Base-by-base conservation (phyloP, 345 rosid genomes). In the Eucalyptus pauciflora region DNA sequence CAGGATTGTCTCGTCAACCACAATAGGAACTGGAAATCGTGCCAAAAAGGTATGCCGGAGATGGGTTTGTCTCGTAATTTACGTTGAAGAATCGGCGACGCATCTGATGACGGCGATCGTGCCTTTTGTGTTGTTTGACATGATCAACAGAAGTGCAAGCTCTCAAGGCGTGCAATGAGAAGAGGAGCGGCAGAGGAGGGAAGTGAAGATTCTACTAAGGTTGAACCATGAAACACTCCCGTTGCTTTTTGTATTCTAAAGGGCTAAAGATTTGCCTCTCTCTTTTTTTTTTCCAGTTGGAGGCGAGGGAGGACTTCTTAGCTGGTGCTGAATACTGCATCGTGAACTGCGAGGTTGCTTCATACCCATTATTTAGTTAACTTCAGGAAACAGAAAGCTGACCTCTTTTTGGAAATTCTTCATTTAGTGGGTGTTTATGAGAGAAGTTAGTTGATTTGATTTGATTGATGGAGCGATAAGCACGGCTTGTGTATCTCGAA, bases 1-100 rank as follows among this genome's bases (percentile, higher is more conserved):
- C 90, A 96, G 99, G 97, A 96, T 91, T 97, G 99, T 88, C 98
- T 97, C 17, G 90, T 96, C 37, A 92, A 95, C 16, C 91, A 87
- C 91, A 91, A 96, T 56, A 95, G 99, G 88, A 95, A 96, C 80
- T 97, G 99, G 99, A 97, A 94, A 90, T 88, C 96, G 89, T 97
- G 97, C 89, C 99, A 97, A 86, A 95, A 88, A 93, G 97, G 98
- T 95, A 93, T 81, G 91, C 83, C 83, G 48, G 13, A 20, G 27
- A 20, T 76, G 83, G 83, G 83, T 9, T 76, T 60, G 43, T 50
- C 22, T 86, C 16, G 29, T 13, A 33, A 58, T 87, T n/a, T 37
- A 60, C 43, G 29, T 27, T 1, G 5, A 58, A 17, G 25, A 25
- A 7, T 79, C 10, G 27, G 24, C 37, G 3, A 33, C 29, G 18